Conservation (phyloP, 345 rosid species). For the Eucalyptus virginea region DNA sequence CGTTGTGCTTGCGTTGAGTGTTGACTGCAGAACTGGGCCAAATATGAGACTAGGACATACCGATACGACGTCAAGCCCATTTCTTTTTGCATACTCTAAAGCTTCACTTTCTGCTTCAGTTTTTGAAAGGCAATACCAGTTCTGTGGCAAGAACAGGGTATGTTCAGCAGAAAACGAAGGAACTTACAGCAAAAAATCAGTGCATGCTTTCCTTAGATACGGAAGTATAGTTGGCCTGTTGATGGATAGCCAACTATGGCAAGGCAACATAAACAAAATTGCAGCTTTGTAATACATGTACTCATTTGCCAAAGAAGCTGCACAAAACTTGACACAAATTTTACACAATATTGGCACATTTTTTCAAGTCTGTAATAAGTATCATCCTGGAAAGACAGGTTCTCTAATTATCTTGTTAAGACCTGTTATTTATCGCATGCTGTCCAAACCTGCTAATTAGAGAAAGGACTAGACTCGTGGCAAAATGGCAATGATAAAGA, state of each 20-base stretch:
- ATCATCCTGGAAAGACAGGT: neutral
- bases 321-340: neutral
- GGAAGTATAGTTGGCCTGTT: neutral
- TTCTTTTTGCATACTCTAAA: constrained; percentile 36
- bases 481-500: neutral
- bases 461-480: neutral
- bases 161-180: neutral
- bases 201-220: neutral
- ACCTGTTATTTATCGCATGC: neutral
- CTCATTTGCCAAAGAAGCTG: neutral
- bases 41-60: constrained; percentile 40
- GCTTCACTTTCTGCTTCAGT: constrained; percentile 72
- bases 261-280: neutral
- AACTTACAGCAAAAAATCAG: neutral
- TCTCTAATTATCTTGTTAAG: neutral
- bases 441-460: neutral
- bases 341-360: neutral
- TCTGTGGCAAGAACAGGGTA: constrained; percentile 17
- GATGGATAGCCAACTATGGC: neutral
- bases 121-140: constrained; percentile 65
- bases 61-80: constrained; percentile 41
- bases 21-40: constrained; percentile 54
- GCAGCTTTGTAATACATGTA: neutral
- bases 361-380: neutral
- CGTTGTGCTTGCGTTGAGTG: constrained; percentile 42